Percentiles rank a stretch among this genome's conserved stretches.
phyloP scores from a whole-genome alignment of 2,329 filamentous ascomycete species.

The Ophiocordyceps sinensis region DNA sequence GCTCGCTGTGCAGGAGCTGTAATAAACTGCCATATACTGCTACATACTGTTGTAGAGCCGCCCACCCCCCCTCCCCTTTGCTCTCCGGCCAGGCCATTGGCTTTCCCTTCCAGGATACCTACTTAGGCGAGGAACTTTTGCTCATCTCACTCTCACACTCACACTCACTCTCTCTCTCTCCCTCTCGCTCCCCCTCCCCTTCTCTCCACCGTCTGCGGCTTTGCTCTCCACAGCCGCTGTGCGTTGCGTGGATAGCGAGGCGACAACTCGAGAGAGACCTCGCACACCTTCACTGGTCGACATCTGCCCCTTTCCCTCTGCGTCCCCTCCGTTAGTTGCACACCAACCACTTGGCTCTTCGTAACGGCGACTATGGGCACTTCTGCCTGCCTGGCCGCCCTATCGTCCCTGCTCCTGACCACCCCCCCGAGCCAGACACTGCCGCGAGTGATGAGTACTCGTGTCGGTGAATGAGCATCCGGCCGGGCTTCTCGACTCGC shows the following conservation, averaged over 20 bases:
- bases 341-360: not conserved
- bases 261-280: not conserved
- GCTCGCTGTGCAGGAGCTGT: not conserved
- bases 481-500: constrained; percentile 23
- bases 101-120: constrained; percentile 21
- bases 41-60: constrained; percentile 3
- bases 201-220: constrained; percentile 16
- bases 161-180: constrained; percentile 1
- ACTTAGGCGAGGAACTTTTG: constrained; percentile 26
- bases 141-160: constrained; percentile 12
- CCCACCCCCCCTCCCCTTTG: constrained; percentile 9
- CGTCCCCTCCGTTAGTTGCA: constrained; percentile 5
- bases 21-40: not conserved
- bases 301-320: constrained; percentile 4
- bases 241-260: not conserved
- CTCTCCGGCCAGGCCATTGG: constrained; percentile 10
- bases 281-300: constrained; percentile 1
- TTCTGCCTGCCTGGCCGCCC: constrained; percentile 16
- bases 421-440: constrained; percentile 15
- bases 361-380: constrained; percentile 20
- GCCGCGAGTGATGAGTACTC: constrained; percentile 21
- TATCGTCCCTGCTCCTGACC: constrained; percentile 17
- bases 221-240: constrained; percentile 10
- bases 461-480: constrained; percentile 19
- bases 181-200: constrained; percentile 10